phyloP scores from a whole-genome alignment of 805 yeast genomes.

The Vanderwaltozyma yarrowii region DNA sequence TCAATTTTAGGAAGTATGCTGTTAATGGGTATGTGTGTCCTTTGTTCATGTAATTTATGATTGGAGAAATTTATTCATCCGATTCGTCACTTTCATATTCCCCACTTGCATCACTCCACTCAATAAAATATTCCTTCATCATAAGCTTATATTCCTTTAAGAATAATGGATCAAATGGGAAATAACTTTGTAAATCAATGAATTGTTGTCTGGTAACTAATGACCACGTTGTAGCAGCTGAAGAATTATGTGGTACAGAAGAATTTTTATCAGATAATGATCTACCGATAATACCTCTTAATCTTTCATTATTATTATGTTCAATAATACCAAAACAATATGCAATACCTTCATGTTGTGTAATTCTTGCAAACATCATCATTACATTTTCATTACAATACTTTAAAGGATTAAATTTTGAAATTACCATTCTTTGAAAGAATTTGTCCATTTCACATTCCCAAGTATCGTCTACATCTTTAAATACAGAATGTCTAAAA shows the following conservation, averaged over 20 bases:
- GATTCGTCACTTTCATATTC: slow-evolving; percentile 42
- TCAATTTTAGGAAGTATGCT: no score
- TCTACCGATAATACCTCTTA: slow-evolving; percentile 34
- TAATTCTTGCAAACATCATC: slow-evolving; percentile 82
- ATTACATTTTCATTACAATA: slow-evolving; percentile 92
- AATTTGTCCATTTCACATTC: slow-evolving; percentile 74
- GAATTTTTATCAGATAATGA: slow-evolving; percentile 12
- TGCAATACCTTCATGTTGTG: slow-evolving; percentile 81
- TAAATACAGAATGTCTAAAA: slow-evolving; percentile 61
- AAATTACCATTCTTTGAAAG: slow-evolving; percentile 73
- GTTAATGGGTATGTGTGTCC: no score
- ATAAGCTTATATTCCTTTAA: slow-evolving; percentile 49
- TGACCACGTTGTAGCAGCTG: slow-evolving; percentile 28
- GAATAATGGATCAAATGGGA: slow-evolving; percentile 90
- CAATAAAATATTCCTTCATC: slow-evolving; percentile 52
- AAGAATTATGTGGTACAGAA: slow-evolving; percentile 6
- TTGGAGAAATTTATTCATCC: slow-evolving; percentile 32
- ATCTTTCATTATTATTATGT: slow-evolving; percentile 54
- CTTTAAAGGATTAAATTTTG: slow-evolving; percentile 87
- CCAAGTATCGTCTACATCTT: slow-evolving; percentile 44
- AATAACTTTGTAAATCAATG: slow-evolving; percentile 84
- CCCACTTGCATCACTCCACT: slow-evolving; percentile 74
- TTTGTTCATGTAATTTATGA: no score
- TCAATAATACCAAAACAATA: slow-evolving; percentile 92
- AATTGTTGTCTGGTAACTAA: slow-evolving; percentile 67